These are phyloP conservation scores for Eustoma russellianum DNA, from an alignment of 257 asterid species.

Conservation along the genomic window DNA sequence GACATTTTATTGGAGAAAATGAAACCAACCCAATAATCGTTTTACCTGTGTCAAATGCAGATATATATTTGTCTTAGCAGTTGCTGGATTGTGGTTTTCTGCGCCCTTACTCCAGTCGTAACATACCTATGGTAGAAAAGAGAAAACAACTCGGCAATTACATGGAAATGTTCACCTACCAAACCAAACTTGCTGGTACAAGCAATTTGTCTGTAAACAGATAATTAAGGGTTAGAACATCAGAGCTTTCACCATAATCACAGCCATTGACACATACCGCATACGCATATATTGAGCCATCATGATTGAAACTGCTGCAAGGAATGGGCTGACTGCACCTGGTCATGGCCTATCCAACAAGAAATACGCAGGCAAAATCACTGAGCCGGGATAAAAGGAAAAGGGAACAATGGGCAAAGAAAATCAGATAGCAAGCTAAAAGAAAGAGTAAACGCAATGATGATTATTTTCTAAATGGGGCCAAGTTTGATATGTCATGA, in stretches of 20 bases:
- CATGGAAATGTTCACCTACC: no score
- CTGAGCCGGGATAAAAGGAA: background rate
- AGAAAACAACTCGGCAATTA: background rate
- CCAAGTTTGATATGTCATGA: no score
- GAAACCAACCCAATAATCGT: background rate
- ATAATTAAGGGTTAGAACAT: no score
- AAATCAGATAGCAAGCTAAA: background rate
- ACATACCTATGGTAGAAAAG: slow-evolving; percentile 43
- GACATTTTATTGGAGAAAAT: background rate
- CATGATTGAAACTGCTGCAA: slow-evolving; percentile 75
- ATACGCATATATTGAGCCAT: slow-evolving; percentile 83
- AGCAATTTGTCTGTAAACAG: no score
- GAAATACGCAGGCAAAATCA: slow-evolving; percentile 5
- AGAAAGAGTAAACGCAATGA: slow-evolving; percentile 1
- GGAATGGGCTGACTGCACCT: slow-evolving; percentile 86
- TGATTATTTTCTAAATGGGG: no score
- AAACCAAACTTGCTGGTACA: no score
- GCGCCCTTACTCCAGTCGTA: slow-evolving; percentile 99
- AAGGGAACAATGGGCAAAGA: no score
- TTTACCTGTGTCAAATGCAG: slow-evolving; percentile 78
- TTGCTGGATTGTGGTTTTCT: slow-evolving; percentile 87
- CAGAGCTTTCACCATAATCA: no score
- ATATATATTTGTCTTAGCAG: slow-evolving; percentile 60
- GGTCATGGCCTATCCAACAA: slow-evolving; percentile 54
- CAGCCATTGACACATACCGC: slow-evolving; percentile 36